Percentiles rank a stretch among this genome's conserved stretches.
Conservation (phyloP, 1,284 basidiomycete species). For the Cryptococcus maquisensis region DNA sequence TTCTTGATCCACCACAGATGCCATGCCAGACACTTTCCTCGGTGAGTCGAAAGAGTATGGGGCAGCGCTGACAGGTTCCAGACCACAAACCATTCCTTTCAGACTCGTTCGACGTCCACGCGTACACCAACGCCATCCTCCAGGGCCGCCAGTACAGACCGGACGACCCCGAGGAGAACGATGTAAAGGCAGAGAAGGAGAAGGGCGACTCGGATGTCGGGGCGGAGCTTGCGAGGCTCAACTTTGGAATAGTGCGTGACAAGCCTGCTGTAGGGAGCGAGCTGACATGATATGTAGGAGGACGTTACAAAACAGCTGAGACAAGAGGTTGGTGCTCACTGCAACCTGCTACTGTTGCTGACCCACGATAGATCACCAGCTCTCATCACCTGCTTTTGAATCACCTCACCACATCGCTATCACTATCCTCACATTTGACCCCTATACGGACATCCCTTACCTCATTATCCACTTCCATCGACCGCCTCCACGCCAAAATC, state of each 20-base stretch:
- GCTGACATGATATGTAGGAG: conserved; percentile 51
- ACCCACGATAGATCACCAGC: conserved; percentile 41
- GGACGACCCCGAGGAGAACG: conserved; percentile 40
- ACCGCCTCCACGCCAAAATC: conserved; percentile 75
- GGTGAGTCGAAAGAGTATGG: neutral
- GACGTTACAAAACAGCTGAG: conserved; percentile 84
- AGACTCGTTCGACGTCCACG: conserved; percentile 72
- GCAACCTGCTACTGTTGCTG: neutral
- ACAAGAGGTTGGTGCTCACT: conserved; percentile 60
- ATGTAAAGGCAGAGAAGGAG: conserved; percentile 9
- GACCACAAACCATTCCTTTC: conserved; percentile 48
- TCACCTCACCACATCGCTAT: conserved; percentile 60
- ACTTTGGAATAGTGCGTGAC: conserved; percentile 60
- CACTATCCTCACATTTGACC: conserved; percentile 53
- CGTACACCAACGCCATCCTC: conserved; percentile 81
- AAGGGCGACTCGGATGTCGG: conserved; percentile 71
- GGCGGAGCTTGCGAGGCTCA: conserved; percentile 75
- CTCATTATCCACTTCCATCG: conserved; percentile 34
- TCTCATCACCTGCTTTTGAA: conserved; percentile 48
- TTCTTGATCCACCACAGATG: neutral
- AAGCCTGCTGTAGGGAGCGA: neutral
- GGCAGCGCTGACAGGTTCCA: conserved; percentile 8
- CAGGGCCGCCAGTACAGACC: conserved; percentile 69
- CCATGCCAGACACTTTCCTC: neutral
- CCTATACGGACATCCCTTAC: conserved; percentile 42